Percentiles rank a stretch among this genome's conserved stretches.
phyloP scores from a whole-genome alignment of 139 green algal genomes.

The Tetradesmus lagerheimii region DNA sequence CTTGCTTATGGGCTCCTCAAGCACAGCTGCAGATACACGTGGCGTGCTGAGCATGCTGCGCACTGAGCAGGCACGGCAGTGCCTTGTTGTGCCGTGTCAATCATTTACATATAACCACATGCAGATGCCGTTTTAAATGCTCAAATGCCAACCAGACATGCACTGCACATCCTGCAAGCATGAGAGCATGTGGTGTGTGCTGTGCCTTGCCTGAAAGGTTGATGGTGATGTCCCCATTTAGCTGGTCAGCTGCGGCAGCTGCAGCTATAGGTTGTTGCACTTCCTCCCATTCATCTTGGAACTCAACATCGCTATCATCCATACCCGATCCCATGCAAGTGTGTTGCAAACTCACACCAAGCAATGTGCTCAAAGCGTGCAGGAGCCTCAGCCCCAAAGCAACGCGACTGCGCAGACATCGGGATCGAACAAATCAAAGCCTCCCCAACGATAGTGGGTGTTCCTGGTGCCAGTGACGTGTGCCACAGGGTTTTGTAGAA shows the following conservation, averaged over 20 bases:
- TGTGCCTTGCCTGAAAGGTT: neutral
- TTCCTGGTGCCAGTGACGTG: neutral
- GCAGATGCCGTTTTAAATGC: too few species aligned
- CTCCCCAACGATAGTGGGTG: neutral
- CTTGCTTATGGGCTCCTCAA: neutral
- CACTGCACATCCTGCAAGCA: too few species aligned
- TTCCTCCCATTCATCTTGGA: conserved; percentile 37
- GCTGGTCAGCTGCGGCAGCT: neutral
- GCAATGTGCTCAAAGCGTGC: too few species aligned
- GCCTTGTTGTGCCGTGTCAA: neutral
- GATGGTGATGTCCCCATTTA: conserved; percentile 1
- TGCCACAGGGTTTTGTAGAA: neutral
- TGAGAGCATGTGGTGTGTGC: neutral
- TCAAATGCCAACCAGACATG: too few species aligned
- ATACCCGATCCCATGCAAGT: neutral
- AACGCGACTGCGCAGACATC: neutral
- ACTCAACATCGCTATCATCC: conserved; percentile 13
- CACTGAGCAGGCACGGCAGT: neutral
- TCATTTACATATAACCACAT: neutral
- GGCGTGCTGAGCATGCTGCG: neutral
- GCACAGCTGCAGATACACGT: neutral
- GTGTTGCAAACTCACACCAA: neutral
- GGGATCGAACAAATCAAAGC: neutral
- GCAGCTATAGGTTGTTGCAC: neutral
- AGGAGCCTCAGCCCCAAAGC: too few species aligned